A percentile compares a stretch with the other conserved stretches of the same genome.
phyloP scores from a whole-genome alignment of 2,329 filamentous ascomycete species.

The Trichoderma endophyticum region DNA sequence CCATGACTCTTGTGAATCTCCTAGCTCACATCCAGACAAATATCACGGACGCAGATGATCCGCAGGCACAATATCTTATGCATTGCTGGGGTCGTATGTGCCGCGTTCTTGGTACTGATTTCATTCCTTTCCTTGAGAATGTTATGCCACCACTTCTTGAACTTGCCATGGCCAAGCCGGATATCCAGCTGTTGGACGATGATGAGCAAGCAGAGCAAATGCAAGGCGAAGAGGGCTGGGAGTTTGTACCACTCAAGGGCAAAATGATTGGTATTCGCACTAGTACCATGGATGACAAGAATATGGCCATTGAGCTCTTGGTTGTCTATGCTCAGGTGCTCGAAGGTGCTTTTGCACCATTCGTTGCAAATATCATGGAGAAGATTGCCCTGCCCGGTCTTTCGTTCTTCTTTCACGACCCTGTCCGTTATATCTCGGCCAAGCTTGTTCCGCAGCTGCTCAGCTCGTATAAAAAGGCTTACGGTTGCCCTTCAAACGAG shows the following conservation, averaged over 20 bases:
- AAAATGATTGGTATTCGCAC: conserved; percentile 99
- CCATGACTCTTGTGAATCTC: conserved; percentile 80
- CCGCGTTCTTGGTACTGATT: conserved; percentile 84
- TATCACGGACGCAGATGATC: conserved; percentile 88
- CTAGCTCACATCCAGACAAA: conserved; percentile 81
- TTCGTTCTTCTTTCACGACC: conserved; percentile 99
- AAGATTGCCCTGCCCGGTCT: conserved; percentile 92
- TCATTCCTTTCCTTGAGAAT: conserved; percentile 84
- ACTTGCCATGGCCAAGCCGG: conserved; percentile 89
- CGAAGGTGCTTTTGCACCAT: conserved; percentile 88
- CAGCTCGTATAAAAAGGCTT: conserved; percentile 89
- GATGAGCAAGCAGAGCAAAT: conserved; percentile 91
- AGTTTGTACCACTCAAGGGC: conserved; percentile 91
- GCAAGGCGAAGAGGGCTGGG: conserved; percentile 95
- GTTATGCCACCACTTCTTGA: conserved; percentile 94
- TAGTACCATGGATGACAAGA: conserved; percentile 94
- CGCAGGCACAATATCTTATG: conserved; percentile 93
- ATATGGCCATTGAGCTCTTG: conserved; percentile 98
- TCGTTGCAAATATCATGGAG: conserved; percentile 90
- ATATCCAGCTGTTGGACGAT: conserved; percentile 93
- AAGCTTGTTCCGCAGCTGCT: conserved; percentile 92
- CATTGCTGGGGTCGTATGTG: conserved; percentile 99
- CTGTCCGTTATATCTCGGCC: conserved; percentile 89
- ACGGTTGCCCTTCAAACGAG: conserved; percentile 75
- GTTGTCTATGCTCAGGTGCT: conserved; percentile 96